Evolutionary conservation across 441 rosid species (phyloP), one percentile per base, ranked within the genome.

Genomic region (Viola pubescens): DNA sequence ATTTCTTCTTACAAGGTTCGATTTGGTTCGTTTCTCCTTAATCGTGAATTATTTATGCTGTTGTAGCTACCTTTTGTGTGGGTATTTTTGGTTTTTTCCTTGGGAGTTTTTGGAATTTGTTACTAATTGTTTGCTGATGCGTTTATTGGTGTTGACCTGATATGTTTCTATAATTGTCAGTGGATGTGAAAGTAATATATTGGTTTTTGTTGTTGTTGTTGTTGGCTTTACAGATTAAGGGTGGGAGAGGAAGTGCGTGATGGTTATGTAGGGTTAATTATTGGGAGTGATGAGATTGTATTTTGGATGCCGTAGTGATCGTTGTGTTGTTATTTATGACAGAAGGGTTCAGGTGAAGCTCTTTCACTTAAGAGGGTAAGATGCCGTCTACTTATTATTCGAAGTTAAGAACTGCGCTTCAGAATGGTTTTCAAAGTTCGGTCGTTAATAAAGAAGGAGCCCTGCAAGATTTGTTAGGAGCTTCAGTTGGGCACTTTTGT

Each of bases 261-360:
- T 48, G 12, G 50, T 44, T 50, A 37, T 46, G 59, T 37, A 54
- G 14, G 37, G 37, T 47, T 66, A 65, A 55, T 77, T 81, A 54
- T 71, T 42, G 67, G 56, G 67, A 79, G 84, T 77, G 79, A 87
- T 87, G 98, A 81, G 75, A 75, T 72, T 68, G 68, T 70, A 66
- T 62, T 66, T 68, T 56, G 66, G 59, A 44, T 56, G 7, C 56
- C 3, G 73, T 59, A 67, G 75, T 55, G 69, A 65, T 40, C 37
- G 48, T 58, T 19, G 65, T 68, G 49, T 66, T 60, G 71, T 69
- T 75, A 68, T 56, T 37, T 60, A 52, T 57, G 7, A 43, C 48
- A 66, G 59, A 54, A 47, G 49, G 64, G 64, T 65, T 59, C 64
- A 6, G 48, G 73, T 58, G 12, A 49, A 57, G 43, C 16, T 68